phyloP scores from a whole-genome alignment of 495 filamentous ascomycete species.

The Trichoderma asperelloides region DNA sequence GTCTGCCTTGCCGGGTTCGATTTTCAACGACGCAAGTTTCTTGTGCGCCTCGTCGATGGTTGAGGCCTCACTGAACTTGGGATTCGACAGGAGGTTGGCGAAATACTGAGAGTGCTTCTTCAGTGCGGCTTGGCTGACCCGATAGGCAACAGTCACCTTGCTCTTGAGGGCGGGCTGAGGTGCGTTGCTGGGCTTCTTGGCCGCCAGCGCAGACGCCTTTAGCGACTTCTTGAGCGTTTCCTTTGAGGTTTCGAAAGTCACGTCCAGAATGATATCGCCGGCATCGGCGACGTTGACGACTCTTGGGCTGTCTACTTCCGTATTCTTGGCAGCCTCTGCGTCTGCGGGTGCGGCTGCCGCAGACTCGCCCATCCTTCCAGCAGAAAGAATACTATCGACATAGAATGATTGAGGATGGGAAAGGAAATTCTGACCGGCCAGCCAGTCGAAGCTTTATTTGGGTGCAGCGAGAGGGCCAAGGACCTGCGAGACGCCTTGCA shows the following conservation, averaged over 20 bases:
- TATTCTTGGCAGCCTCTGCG: constrained; percentile 3
- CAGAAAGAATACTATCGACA: background rate
- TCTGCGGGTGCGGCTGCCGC: constrained; percentile 13
- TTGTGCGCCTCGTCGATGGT: constrained; percentile 34
- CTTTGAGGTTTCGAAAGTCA: constrained; percentile 42
- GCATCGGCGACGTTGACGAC: constrained; percentile 36
- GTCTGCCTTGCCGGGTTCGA: constrained; percentile 38
- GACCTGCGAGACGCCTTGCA: background rate
- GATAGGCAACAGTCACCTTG: constrained; percentile 26
- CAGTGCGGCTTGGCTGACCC: constrained; percentile 28
- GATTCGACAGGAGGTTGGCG: constrained; percentile 40
- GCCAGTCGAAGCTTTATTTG: background rate
- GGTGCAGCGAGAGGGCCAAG: background rate
- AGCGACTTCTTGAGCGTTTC: constrained; percentile 27
- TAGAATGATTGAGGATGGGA: background rate
- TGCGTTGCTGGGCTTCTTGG: background rate
- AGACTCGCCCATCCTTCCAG: constrained; percentile 18
- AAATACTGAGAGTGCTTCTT: constrained; percentile 52
- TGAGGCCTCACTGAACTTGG: constrained; percentile 42
- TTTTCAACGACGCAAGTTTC: constrained; percentile 27
- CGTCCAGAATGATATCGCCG: constrained; percentile 49
- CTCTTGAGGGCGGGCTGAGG: constrained; percentile 23
- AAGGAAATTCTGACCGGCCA: background rate
- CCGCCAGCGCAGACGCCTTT: constrained; percentile 14
- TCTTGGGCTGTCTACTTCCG: background rate